Conservation (phyloP, 208 protist genomes). For the Leishmania tarentolae region DNA sequence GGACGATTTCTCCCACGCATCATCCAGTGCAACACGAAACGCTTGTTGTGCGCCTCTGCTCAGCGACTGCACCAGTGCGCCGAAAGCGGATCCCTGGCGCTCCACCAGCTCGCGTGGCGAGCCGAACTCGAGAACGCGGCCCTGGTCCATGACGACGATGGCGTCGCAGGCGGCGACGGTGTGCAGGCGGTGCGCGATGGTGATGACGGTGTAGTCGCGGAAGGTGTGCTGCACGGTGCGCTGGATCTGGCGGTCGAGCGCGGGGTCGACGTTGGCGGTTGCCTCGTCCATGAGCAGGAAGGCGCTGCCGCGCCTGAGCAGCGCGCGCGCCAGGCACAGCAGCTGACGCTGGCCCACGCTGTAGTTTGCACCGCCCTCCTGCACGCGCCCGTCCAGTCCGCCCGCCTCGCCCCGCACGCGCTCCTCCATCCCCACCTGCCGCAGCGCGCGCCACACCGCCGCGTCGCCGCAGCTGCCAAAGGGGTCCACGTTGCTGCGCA, state of each 20-base stretch:
- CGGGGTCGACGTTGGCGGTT: constrained; percentile 67
- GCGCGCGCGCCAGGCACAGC: constrained; percentile 70
- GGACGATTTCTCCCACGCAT: neutral
- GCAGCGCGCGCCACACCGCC: constrained; percentile 54
- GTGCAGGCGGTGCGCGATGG: constrained; percentile 73
- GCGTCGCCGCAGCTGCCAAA: constrained; percentile 41
- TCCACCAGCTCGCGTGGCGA: constrained; percentile 15
- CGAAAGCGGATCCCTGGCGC: neutral
- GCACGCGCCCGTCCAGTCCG: constrained; percentile 42
- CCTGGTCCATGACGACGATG: constrained; percentile 67
- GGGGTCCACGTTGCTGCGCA: constrained; percentile 81
- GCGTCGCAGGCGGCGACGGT: constrained; percentile 66
- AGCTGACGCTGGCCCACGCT: constrained; percentile 81
- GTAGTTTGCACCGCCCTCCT: constrained; percentile 70
- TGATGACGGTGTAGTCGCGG: constrained; percentile 59
- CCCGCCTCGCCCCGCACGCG: constrained; percentile 31
- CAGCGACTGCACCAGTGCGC: constrained; percentile 8
- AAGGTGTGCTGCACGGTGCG: constrained; percentile 51
- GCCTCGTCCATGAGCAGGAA: constrained; percentile 86
- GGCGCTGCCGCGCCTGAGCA: constrained; percentile 54
- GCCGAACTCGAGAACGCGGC: constrained; percentile 19
- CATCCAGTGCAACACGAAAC: neutral
- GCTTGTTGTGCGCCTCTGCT: constrained; percentile 8
- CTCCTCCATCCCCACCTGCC: constrained; percentile 48
- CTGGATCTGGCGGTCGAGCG: constrained; percentile 62